Conservation (phyloP, 306 rosid species). For the Castanea mollissima region DNA sequence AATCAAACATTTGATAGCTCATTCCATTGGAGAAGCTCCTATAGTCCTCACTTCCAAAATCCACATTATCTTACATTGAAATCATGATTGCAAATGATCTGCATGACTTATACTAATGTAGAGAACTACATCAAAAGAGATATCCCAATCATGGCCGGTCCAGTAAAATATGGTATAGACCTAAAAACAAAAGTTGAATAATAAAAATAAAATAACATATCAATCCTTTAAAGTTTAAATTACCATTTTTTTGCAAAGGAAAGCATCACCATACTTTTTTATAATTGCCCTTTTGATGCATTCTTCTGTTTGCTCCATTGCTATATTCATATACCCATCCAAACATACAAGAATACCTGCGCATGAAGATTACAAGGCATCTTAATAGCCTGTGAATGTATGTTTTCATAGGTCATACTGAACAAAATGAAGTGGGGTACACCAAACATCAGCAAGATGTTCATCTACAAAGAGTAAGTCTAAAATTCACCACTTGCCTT, state of each 20-base stretch:
- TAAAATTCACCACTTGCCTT: neutral
- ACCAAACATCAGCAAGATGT: neutral
- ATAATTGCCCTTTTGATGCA: conserved; percentile 88
- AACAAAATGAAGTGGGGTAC: neutral
- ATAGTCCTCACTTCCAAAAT: neutral
- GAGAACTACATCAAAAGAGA: too few species aligned
- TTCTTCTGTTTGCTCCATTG: conserved; percentile 99
- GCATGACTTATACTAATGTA: too few species aligned
- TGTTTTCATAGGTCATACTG: neutral
- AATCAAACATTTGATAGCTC: neutral
- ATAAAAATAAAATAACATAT: neutral
- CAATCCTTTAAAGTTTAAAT: neutral
- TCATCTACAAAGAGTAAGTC: neutral
- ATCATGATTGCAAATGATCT: too few species aligned
- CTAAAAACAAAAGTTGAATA: neutral
- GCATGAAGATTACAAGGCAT: conserved; percentile 13
- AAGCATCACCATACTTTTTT: conserved; percentile 94
- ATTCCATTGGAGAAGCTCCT: neutral
- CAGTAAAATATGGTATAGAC: neutral
- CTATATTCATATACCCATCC: conserved; percentile 96
- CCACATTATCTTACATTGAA: neutral
- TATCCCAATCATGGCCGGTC: neutral
- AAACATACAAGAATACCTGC: conserved; percentile 83
- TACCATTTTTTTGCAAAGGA: conserved; percentile 90
- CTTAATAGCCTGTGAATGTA: neutral